Conservation (phyloP, 148 eudicot genomes). For the Nyssa sinensis region DNA sequence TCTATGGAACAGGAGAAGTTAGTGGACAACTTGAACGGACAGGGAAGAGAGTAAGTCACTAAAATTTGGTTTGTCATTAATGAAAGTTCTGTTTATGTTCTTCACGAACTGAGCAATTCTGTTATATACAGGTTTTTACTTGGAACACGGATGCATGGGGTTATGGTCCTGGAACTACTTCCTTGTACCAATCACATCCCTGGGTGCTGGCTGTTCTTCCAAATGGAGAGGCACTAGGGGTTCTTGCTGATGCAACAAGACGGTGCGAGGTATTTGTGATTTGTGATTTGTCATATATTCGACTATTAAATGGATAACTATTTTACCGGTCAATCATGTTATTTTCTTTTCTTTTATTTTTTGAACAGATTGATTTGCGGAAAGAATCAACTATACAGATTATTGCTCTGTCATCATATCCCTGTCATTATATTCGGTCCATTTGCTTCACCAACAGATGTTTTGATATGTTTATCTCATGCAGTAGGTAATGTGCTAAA, state of each 20-base stretch:
- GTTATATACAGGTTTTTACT: conserved; percentile 59
- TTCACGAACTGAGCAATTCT: conserved; percentile 11
- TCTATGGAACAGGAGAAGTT: conserved; percentile 99
- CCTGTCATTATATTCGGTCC: conserved; percentile 91
- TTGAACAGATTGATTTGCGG: conserved; percentile 78
- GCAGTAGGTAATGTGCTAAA: conserved; percentile 67
- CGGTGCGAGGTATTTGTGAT: conserved; percentile 80
- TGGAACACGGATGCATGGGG: conserved; percentile 99
- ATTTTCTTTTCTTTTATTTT: conserved; percentile 1
- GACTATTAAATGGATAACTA: not conserved
- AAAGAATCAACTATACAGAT: conserved; percentile 66
- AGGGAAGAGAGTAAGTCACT: conserved; percentile 73
- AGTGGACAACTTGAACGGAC: conserved; percentile 95
- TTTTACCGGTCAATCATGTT: not conserved
- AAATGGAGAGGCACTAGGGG: conserved; percentile 78
- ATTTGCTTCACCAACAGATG: conserved; percentile 78
- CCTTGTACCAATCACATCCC: conserved; percentile 95
- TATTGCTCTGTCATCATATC: conserved; percentile 54
- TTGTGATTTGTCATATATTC: not conserved
- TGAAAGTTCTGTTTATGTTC: conserved; percentile 1
- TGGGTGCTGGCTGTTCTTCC: conserved; percentile 94
- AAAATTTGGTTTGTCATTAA: not conserved
- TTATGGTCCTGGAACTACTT: conserved; percentile 84
- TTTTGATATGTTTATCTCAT: conserved; percentile 68
- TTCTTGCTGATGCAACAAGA: conserved; percentile 90